A percentile compares a stretch with the other conserved stretches of the same genome.
Conservation (phyloP, 257 asterid genomes). For the Solanum okadae region DNA sequence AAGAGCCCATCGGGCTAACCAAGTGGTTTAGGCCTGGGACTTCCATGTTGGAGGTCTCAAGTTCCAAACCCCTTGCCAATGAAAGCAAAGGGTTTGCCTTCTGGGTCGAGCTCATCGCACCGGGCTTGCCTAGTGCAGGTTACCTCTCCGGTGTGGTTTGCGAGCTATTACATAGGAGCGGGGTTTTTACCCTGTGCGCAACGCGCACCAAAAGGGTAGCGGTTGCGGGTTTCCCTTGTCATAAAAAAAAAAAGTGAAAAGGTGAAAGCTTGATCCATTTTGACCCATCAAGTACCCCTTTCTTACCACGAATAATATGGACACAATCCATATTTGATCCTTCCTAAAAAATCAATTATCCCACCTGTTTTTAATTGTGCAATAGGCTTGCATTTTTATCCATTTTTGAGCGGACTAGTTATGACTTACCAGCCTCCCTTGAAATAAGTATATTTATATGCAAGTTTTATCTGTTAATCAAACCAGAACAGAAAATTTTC, state of each 20-base stretch:
- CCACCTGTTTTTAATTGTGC: not conserved
- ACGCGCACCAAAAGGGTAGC: too few relatives aligned
- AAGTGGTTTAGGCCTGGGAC: too few relatives aligned
- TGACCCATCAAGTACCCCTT: not conserved
- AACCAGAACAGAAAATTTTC: not conserved
- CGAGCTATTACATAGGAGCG: too few relatives aligned
- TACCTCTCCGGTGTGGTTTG: too few relatives aligned
- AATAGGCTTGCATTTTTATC: not conserved
- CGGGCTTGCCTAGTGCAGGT: too few relatives aligned
- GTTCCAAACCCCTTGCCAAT: too few relatives aligned
- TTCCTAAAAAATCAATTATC: not conserved
- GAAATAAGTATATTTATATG: not conserved
- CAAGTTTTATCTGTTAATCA: not conserved
- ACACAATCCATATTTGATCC: not conserved
- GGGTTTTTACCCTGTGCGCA: too few relatives aligned
- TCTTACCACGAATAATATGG: not conserved
- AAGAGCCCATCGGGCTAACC: not conserved
- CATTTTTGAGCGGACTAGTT: not conserved
- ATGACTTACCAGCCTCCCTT: not conserved
- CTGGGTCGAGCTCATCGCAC: too few relatives aligned
- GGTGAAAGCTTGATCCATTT: not conserved
- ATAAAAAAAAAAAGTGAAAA: not conserved
- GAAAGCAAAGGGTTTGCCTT: too few relatives aligned
- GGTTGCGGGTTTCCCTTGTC: rapidly evolving
- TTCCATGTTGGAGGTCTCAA: too few relatives aligned